Evolutionary conservation across 2,329 filamentous ascomycete genomes (phyloP).

Genomic region (Apiospora koreana): DNA sequence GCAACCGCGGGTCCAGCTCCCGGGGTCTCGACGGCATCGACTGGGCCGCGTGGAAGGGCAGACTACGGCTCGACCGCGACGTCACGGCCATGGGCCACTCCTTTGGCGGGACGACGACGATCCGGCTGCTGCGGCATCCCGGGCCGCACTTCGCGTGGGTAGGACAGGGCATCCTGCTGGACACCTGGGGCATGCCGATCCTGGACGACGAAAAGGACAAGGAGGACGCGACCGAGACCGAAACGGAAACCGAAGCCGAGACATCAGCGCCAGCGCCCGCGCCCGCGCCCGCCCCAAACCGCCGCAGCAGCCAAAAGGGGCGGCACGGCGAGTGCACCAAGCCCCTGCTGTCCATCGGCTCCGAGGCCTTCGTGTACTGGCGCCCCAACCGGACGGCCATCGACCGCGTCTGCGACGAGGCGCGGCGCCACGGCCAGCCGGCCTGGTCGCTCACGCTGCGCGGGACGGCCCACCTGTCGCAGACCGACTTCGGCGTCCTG

Average conservation of each 20-base stretch:
- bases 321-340: background rate
- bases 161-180: background rate
- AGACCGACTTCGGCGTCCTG: background rate
- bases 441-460: conserved; percentile 2
- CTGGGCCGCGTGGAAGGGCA: background rate
- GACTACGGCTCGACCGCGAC: background rate
- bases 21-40: background rate
- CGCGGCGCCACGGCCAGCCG: background rate
- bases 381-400: background rate
- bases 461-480: background rate
- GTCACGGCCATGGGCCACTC: conserved; percentile 1
- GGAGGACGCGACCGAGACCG: background rate
- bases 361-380: conserved; percentile 6
- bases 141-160: background rate
- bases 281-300: background rate
- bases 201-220: background rate
- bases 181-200: background rate
- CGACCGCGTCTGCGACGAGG: background rate
- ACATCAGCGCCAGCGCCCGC: background rate
- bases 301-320: background rate
- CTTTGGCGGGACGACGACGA: background rate
- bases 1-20: background rate
- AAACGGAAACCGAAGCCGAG: background rate
- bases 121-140: background rate
- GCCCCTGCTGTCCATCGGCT: background rate